Percentiles rank a stretch among this genome's conserved stretches.
These are phyloP conservation scores for Chenopodium album DNA, from an alignment of 148 eudicot genomes.

Conservation along the genomic window DNA sequence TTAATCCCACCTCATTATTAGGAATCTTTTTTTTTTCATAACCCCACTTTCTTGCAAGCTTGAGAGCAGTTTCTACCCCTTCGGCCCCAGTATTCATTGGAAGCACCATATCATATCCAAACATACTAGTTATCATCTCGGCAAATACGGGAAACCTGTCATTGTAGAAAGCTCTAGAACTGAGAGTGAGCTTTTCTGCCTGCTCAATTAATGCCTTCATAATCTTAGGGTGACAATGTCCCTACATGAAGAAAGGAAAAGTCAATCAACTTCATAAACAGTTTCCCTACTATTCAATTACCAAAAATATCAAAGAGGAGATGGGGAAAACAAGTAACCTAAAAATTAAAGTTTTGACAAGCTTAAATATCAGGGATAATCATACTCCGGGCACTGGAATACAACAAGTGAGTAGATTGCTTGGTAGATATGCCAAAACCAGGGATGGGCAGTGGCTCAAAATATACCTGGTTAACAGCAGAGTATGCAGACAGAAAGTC, in stretches of 20 bases:
- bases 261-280: conserved; percentile 7
- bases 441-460: neutral
- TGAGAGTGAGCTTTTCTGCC: conserved; percentile 79
- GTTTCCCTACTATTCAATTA: neutral
- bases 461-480: conserved; percentile 86
- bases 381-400: neutral
- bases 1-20: conserved; percentile 60
- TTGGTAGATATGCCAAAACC: neutral
- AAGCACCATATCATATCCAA: conserved; percentile 96
- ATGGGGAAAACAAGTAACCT: neutral
- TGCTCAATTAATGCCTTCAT: conserved; percentile 76
- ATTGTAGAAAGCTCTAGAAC: conserved; percentile 96
- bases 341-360: neutral
- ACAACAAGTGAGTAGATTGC: too few relatives aligned
- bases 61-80: conserved; percentile 97
- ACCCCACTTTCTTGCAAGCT: conserved; percentile 97
- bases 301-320: neutral
- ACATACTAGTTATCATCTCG: conserved; percentile 70
- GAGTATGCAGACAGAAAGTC: conserved; percentile 98
- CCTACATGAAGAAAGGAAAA: conserved; percentile 48
- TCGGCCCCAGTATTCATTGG: conserved; percentile 99
- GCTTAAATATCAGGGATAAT: neutral
- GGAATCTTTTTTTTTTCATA: conserved; percentile 88
- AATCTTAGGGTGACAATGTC: conserved; percentile 95
- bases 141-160: conserved; percentile 85